A percentile compares a stretch with the other conserved stretches of the same genome.
Evolutionary conservation across 1,284 basidiomycete genomes (phyloP).

Genomic region (Boletus mariae): DNA sequence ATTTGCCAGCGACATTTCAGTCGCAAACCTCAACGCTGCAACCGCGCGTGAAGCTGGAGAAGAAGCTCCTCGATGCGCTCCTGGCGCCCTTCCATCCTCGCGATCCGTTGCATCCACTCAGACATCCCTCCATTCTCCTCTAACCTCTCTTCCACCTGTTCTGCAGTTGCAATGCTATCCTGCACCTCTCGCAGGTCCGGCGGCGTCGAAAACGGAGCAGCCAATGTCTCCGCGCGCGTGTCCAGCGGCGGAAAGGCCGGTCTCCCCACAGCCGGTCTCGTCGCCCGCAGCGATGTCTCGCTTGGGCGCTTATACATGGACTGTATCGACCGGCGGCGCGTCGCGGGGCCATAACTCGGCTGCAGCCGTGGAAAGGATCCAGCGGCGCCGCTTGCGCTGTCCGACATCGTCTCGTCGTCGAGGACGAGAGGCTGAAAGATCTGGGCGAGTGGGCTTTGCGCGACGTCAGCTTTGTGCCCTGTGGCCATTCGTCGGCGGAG

Average conservation of each 20-base stretch:
- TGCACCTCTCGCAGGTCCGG: conserved; percentile 25
- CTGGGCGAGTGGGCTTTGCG: conserved; percentile 61
- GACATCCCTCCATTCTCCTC: conserved; percentile 23
- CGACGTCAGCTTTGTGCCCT: conserved; percentile 40
- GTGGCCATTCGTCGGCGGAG: conserved; percentile 48
- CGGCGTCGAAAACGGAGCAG: conserved; percentile 31
- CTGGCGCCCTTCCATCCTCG: conserved; percentile 59
- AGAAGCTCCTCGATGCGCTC: conserved; percentile 62
- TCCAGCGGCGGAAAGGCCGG: conserved; percentile 23
- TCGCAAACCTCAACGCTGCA: conserved; percentile 13
- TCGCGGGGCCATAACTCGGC: conserved; percentile 56
- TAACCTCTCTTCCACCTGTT: conserved; percentile 39
- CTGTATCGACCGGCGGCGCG: conserved; percentile 49
- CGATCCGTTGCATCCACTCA: conserved; percentile 43
- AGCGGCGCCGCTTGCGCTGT: conserved; percentile 11
- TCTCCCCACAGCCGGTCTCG: conserved; percentile 13
- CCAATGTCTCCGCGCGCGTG: conserved; percentile 22
- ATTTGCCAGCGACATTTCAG: background rate
- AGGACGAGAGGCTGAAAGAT: conserved; percentile 64
- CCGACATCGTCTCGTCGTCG: conserved; percentile 38
- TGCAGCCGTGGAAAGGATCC: conserved; percentile 15
- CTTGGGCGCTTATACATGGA: conserved; percentile 18
- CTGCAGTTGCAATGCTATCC: conserved; percentile 37
- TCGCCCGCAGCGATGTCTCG: conserved; percentile 10
- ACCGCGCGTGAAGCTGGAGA: conserved; percentile 18